Evolutionary conservation across 164 flowering plant genomes (phyloP).

Genomic region (Houttuynia cordata): DNA sequence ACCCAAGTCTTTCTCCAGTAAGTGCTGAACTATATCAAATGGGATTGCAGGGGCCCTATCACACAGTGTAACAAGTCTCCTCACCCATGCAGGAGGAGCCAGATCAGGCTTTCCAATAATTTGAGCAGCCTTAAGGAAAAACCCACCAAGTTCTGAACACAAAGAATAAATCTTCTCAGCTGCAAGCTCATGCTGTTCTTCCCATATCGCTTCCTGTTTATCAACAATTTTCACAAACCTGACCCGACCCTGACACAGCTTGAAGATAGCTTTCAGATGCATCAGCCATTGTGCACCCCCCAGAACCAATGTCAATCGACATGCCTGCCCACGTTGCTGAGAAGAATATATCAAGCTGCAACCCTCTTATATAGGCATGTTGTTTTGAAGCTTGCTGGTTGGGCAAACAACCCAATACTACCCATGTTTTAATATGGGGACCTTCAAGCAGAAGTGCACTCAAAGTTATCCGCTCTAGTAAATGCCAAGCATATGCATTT

Average conservation of each 20-base stretch:
- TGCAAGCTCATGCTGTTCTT: slow-evolving; percentile 80
- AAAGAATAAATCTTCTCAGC: slow-evolving; percentile 80
- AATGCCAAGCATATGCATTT: too few species aligned
- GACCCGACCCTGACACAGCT: slow-evolving; percentile 70
- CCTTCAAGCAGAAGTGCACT: too few species aligned
- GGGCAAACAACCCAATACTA: too few species aligned
- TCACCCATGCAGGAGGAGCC: slow-evolving; percentile 97
- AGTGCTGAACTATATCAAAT: slow-evolving; percentile 37
- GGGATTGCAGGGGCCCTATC: slow-evolving; percentile 87
- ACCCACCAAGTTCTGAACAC: slow-evolving; percentile 93
- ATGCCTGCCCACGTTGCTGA: too few species aligned
- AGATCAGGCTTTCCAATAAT: slow-evolving; percentile 92
- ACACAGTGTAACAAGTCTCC: slow-evolving; percentile 78
- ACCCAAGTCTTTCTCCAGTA: slow-evolving; percentile 71
- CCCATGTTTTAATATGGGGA: too few species aligned
- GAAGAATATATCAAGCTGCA: too few species aligned
- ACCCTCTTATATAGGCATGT: too few species aligned
- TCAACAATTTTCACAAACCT: slow-evolving; percentile 63
- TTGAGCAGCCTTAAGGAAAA: slow-evolving; percentile 95
- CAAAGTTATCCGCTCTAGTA: too few species aligned
- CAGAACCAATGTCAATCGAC: too few species aligned
- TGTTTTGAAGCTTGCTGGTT: too few species aligned
- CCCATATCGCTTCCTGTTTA: slow-evolving; percentile 91
- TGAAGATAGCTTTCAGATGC: too few species aligned
- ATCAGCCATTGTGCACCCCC: too few species aligned